phyloP scores from a whole-genome alignment of 2,329 filamentous ascomycete genomes.

The Diaporthe longicolla region DNA sequence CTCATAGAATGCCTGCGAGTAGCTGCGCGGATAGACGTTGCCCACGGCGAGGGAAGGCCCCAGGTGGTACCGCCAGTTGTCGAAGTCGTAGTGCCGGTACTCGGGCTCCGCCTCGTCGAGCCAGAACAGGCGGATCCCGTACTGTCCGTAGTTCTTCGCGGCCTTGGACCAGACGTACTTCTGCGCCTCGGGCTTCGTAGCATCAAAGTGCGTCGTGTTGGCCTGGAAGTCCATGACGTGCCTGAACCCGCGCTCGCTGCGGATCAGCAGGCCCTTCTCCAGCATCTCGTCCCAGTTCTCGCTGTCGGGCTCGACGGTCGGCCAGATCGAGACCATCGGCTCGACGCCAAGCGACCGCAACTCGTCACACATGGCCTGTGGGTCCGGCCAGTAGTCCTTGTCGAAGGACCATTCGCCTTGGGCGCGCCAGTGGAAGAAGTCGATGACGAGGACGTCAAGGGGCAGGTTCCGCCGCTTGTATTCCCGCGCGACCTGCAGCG shows the following conservation, averaged over 20 bases:
- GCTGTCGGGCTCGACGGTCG: constrained; percentile 71
- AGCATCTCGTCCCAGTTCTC: constrained; percentile 75
- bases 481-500: constrained; percentile 72
- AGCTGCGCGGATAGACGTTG: constrained; percentile 72
- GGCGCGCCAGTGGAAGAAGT: constrained; percentile 77
- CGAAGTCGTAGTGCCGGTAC: constrained; percentile 75
- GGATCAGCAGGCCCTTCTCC: constrained; percentile 71
- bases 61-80: constrained; percentile 73
- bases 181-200: constrained; percentile 72
- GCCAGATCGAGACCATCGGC: constrained; percentile 80
- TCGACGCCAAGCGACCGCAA: constrained; percentile 71
- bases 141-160: constrained; percentile 72
- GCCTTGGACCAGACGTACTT: constrained; percentile 71
- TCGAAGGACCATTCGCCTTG: constrained; percentile 80
- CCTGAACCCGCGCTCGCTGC: constrained; percentile 71
- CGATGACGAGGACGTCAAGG: constrained; percentile 75
- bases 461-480: constrained; percentile 69
- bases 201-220: constrained; percentile 72
- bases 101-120: constrained; percentile 79
- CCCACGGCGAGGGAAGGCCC: constrained; percentile 67
- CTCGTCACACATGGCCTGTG: constrained; percentile 74
- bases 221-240: constrained; percentile 72
- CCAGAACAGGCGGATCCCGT: constrained; percentile 77
- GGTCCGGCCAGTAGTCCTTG: constrained; percentile 74
- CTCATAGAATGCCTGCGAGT: constrained; percentile 72